These are phyloP conservation scores for Prunus davidiana DNA, from an alignment of 306 rosid genomes.

Conservation along the genomic window DNA sequence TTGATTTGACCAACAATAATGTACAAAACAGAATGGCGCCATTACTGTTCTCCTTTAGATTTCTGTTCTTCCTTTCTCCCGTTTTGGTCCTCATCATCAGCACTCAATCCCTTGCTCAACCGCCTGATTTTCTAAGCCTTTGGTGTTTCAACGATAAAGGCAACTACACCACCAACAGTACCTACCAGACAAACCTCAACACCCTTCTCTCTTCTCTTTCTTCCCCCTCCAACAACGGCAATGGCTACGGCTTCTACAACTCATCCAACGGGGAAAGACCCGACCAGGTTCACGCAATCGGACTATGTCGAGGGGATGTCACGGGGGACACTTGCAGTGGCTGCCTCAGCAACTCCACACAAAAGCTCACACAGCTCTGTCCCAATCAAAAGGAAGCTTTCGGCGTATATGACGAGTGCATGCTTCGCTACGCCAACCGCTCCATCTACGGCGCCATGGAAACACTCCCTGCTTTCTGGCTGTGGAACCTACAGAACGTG, in stretches of 20 bases:
- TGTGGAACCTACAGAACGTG: not conserved
- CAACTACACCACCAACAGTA: not conserved
- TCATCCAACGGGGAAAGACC: not conserved
- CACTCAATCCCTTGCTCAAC: not conserved
- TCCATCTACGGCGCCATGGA: not conserved
- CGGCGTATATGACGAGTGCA: not conserved
- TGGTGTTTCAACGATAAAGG: not conserved
- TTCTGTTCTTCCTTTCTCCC: not conserved
- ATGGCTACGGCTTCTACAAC: slow-evolving; percentile 8
- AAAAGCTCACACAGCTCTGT: not conserved
- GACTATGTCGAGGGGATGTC: not conserved
- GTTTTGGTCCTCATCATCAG: not conserved
- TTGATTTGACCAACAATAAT: too few species aligned
- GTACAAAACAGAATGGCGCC: not conserved
- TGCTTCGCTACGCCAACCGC: slow-evolving; percentile 16
- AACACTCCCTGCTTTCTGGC: accelerated
- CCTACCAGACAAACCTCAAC: not conserved
- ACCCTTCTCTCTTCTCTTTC: slow-evolving; percentile 5
- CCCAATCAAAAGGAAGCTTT: not conserved
- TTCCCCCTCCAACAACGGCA: not conserved
- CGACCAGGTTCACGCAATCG: not conserved
- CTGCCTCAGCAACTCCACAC: not conserved
- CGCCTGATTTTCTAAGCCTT: not conserved
- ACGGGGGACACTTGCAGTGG: not conserved
- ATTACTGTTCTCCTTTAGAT: not conserved